Percentiles rank a stretch among this genome's conserved stretches.
These are phyloP conservation scores for Chaetomiaceae sp. DNA, from an alignment of 2,329 filamentous ascomycete genomes.

Conservation along the genomic window DNA sequence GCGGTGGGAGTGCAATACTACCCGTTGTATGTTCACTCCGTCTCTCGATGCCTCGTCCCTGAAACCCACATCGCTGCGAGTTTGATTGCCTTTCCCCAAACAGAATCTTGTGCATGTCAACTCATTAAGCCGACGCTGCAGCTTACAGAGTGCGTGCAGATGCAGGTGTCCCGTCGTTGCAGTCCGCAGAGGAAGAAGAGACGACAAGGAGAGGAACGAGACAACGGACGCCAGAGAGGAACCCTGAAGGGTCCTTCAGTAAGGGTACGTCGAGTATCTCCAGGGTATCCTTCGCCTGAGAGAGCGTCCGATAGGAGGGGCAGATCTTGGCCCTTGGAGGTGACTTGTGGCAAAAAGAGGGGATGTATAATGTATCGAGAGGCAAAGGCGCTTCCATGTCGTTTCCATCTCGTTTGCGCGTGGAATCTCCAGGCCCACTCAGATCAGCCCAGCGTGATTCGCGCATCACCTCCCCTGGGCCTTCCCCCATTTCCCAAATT, in stretches of 20 bases:
- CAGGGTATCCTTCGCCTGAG: neutral
- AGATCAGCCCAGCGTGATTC: slow-evolving; percentile 7
- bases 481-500: no score
- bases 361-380: neutral
- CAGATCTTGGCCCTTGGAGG: slow-evolving; percentile 4
- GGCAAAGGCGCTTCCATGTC: slow-evolving; percentile 2
- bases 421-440: slow-evolving; percentile 5
- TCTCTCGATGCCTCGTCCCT: slow-evolving; percentile 14
- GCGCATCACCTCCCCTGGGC: no score
- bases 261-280: neutral
- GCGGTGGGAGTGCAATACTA: no score
- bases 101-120: neutral
- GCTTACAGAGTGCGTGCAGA: slow-evolving; percentile 1
- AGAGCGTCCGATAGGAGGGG: neutral
- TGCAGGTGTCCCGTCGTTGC: slow-evolving; percentile 3
- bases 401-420: neutral
- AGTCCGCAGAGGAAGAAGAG: neutral
- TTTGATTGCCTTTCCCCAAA: slow-evolving; percentile 4
- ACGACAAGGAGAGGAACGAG: neutral
- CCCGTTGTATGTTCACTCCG: no score
- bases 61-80: neutral
- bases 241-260: slow-evolving; percentile 3
- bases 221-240: no score
- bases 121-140: neutral
- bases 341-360: slow-evolving; percentile 9